phyloP scores from a whole-genome alignment of 768 basidiomycete species.

The Strobilomyces dryophilus region DNA sequence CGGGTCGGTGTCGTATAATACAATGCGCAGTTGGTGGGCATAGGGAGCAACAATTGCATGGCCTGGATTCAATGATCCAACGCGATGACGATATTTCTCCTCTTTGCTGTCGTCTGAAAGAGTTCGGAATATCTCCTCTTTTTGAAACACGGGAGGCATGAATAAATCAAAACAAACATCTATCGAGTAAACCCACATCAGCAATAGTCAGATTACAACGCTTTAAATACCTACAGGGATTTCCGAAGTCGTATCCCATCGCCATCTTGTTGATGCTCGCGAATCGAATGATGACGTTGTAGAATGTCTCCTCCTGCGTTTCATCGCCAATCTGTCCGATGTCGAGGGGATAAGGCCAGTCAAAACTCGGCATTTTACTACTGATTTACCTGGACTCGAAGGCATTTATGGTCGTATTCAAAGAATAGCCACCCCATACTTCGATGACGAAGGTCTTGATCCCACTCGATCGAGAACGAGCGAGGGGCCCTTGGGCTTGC shows the following conservation, averaged over 20 bases:
- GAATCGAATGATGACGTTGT: constrained; percentile 52
- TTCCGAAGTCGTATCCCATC: constrained; percentile 54
- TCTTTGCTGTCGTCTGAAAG: background rate
- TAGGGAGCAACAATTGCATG: constrained; percentile 64
- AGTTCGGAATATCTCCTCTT: constrained; percentile 53
- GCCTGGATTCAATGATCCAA: constrained; percentile 48
- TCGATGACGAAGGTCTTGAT: constrained; percentile 42
- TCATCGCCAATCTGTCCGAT: constrained; percentile 52
- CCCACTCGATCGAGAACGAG: constrained; percentile 70
- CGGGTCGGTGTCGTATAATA: constrained; percentile 50
- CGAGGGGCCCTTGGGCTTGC: constrained; percentile 36
- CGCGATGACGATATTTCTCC: background rate
- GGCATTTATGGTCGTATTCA: constrained; percentile 64
- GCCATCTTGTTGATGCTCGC: constrained; percentile 57
- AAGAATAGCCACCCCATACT: constrained; percentile 55
- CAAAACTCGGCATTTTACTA: background rate
- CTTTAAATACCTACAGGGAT: constrained; percentile 49
- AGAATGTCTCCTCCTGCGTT: constrained; percentile 44
- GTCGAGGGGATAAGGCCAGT: background rate
- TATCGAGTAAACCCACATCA: constrained; percentile 24
- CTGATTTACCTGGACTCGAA: constrained; percentile 51
- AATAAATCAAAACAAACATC: constrained; percentile 66
- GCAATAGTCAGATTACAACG: constrained; percentile 4
- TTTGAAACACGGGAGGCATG: constrained; percentile 62
- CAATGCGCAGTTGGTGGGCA: constrained; percentile 64